Percentiles rank a stretch among this genome's conserved stretches.
These are phyloP conservation scores for Crassisporium funariophilum DNA, from an alignment of 768 basidiomycete species.

Conservation along the genomic window DNA sequence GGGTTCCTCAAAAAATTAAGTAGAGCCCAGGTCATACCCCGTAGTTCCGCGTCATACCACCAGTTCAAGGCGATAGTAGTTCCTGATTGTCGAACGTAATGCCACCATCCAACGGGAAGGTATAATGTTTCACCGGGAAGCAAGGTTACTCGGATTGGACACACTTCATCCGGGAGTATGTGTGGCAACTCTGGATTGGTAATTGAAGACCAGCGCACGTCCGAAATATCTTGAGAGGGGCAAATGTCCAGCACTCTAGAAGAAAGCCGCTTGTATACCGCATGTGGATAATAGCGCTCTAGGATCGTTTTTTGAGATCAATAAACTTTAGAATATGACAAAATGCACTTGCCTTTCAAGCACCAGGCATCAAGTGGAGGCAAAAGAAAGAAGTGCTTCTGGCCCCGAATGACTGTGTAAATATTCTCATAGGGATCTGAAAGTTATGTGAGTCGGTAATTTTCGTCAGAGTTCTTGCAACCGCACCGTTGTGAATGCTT, in stretches of 20 bases:
- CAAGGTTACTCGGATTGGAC: slow-evolving; percentile 69
- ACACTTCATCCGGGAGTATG: slow-evolving; percentile 51
- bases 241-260: slow-evolving; percentile 30
- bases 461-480: no score
- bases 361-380: slow-evolving; percentile 91
- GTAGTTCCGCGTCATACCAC: slow-evolving; percentile 86
- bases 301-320: neutral
- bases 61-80: slow-evolving; percentile 78
- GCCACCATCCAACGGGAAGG: slow-evolving; percentile 95
- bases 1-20: slow-evolving; percentile 60
- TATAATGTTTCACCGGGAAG: slow-evolving; percentile 79
- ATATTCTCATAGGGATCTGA: slow-evolving; percentile 92
- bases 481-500: slow-evolving; percentile 84
- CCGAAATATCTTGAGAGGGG: slow-evolving; percentile 33
- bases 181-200: slow-evolving; percentile 53
- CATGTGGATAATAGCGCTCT: slow-evolving; percentile 67
- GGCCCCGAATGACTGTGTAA: slow-evolving; percentile 82
- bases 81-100: slow-evolving; percentile 76
- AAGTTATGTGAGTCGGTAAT: neutral
- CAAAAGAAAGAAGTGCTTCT: slow-evolving; percentile 83
- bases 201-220: slow-evolving; percentile 85
- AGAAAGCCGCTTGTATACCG: slow-evolving; percentile 54
- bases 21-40: slow-evolving; percentile 71
- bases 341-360: slow-evolving; percentile 59
- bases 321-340: neutral